Evolutionary conservation across 345 rosid species (phyloP), one percentile per base, ranked within the genome.

Genomic region (Arabis alpina): DNA sequence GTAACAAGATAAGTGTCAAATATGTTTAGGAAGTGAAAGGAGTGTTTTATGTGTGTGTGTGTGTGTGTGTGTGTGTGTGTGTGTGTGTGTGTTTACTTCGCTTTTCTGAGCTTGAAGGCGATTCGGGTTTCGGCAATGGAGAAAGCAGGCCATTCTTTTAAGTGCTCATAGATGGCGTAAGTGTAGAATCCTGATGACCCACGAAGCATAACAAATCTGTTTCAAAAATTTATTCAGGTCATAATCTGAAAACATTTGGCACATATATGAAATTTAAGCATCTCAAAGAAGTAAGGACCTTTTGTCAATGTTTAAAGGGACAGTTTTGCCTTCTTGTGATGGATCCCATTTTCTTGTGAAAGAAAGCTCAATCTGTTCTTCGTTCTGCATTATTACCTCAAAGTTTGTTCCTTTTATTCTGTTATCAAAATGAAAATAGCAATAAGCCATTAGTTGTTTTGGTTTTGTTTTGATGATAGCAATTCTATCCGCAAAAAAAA

Each of bases 81-180:
- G 11, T 12, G 10, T 68, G 30, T 27, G 12, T 47, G 10, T 34
- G 24, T 53, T 10, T 82, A 90, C 98, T 86, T 88, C 67, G 90
- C 97, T 75, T 93, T 88, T 71, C 89, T 82, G 49, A 87, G 97
- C 81, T 93, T 85, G 87, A 91, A 87, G 6, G 87, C 90, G 0
- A 90, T 80, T 64, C 98, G 77, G 36, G 92, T 87, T 76, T 93
- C 86, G 4, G 57, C 91, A 3, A 93, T 83, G 60, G 61, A 83
- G 80, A 93, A 93, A 59, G 83, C 86, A 72, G 97, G 98, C 98
- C 96, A 91, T 37, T 89, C 89, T 61, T 73, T 16, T 16, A 83
- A 73, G 70, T 87, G 92, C 75, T 93, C 92, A 1, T 82, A 93
- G 61, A 86, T 86, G 52, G 96, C 92, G n/a, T 91, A 91, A 2